A percentile compares a stretch with the other conserved stretches of the same genome.
These are phyloP conservation scores for Solanum paucissectum DNA, from an alignment of 257 asterid genomes.

Conservation along the genomic window DNA sequence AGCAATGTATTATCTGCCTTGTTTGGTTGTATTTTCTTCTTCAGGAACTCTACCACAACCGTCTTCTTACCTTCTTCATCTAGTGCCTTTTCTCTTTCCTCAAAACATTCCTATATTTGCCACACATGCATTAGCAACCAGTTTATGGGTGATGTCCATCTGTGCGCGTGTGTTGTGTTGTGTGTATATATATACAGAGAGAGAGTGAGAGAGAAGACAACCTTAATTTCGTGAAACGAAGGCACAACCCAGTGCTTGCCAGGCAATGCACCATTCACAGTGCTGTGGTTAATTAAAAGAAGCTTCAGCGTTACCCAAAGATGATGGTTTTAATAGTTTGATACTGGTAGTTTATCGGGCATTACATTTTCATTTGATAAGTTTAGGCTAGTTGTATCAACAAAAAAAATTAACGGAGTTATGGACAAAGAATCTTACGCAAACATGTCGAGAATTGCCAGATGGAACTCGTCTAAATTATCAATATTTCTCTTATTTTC, in stretches of 20 bases:
- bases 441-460: slow-evolving; percentile 66
- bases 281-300: slow-evolving; percentile 23
- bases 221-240: slow-evolving; percentile 42
- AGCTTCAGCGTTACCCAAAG: not conserved
- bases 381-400: not conserved
- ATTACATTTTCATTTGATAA: not conserved
- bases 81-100: slow-evolving; percentile 18
- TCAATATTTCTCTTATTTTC: slow-evolving; percentile 28
- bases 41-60: slow-evolving; percentile 49
- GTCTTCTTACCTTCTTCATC: slow-evolving; percentile 30
- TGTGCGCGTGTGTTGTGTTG: not conserved
- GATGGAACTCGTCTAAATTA: slow-evolving; percentile 42
- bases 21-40: slow-evolving; percentile 41
- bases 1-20: slow-evolving; percentile 56
- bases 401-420: not conserved
- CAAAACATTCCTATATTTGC: slow-evolving; percentile 32
- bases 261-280: slow-evolving; percentile 69
- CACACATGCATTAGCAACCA: not conserved
- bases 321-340: not conserved
- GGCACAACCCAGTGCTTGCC: slow-evolving; percentile 80
- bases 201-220: slow-evolving; percentile 15
- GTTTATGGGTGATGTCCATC: not conserved
- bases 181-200: not conserved
- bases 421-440: slow-evolving; percentile 18
- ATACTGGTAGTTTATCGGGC: not conserved